Percentiles rank a stretch among this genome's conserved stretches.
These are phyloP conservation scores for Ampelocalamus luodianensis DNA, from an alignment of 176 grass and related monocot species.

Conservation along the genomic window DNA sequence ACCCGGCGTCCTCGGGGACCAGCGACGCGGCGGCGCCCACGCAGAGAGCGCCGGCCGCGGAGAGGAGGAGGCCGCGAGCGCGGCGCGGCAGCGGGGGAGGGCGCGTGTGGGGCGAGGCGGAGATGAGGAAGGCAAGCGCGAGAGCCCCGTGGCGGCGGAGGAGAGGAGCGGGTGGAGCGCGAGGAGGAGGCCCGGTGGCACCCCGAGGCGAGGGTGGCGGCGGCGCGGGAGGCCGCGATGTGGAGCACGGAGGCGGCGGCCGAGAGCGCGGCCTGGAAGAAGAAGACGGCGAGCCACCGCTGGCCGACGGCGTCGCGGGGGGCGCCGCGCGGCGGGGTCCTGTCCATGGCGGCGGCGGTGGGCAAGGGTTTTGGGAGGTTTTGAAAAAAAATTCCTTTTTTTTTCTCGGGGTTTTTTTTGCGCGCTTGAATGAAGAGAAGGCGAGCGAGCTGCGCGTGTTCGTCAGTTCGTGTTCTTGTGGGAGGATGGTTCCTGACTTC, in stretches of 20 bases:
- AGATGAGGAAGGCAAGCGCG: constrained; percentile 67
- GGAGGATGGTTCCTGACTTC: too few species aligned
- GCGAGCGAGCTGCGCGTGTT: neutral
- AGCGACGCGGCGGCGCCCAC: constrained; percentile 39
- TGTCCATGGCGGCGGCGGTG: constrained; percentile 49
- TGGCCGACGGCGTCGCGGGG: constrained; percentile 60
- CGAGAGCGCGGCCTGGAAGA: constrained; percentile 46
- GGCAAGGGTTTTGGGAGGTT: constrained; percentile 54
- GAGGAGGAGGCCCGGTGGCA: constrained; percentile 45
- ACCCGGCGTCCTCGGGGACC: constrained; percentile 43
- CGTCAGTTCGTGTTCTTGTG: neutral
- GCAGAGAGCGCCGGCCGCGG: constrained; percentile 42
- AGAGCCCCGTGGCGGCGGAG: constrained; percentile 54
- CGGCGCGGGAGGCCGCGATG: constrained; percentile 45
- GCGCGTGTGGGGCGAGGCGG: constrained; percentile 52
- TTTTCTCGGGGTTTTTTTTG: neutral
- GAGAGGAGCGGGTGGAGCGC: constrained; percentile 57
- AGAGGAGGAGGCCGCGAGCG: constrained; percentile 48
- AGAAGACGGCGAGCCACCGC: constrained; percentile 59
- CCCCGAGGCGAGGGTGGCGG: constrained; percentile 38
- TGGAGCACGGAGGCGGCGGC: constrained; percentile 40
- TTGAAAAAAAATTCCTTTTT: constrained; percentile 15
- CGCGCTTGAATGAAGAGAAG: constrained; percentile 11
- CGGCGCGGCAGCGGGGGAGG: constrained; percentile 38
- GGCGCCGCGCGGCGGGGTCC: constrained; percentile 40